These are phyloP conservation scores for Protea cynaroides DNA, from an alignment of 164 flowering plant species.

Conservation along the genomic window DNA sequence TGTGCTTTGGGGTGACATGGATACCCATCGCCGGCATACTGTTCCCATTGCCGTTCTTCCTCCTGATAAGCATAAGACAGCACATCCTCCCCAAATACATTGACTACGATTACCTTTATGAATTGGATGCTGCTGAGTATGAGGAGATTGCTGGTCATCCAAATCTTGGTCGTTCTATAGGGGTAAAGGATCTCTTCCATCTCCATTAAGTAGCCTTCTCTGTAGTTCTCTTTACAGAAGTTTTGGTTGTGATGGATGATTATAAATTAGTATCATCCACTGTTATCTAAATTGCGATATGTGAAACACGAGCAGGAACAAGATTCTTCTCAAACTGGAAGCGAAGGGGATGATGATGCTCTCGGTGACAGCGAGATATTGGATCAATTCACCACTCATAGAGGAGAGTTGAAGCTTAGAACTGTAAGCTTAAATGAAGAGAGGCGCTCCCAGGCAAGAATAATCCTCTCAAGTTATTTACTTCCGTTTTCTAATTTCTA, in stretches of 20 bases:
- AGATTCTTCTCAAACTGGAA: slow-evolving; percentile 5
- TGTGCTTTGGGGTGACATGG: slow-evolving; percentile 61
- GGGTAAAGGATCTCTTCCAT: slow-evolving; percentile 10
- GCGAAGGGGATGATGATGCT: slow-evolving; percentile 16
- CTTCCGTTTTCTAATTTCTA: no score
- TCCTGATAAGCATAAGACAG: slow-evolving; percentile 42
- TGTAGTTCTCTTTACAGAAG: no score
- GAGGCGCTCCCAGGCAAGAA: background rate
- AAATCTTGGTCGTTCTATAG: slow-evolving; percentile 14
- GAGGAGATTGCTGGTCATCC: slow-evolving; percentile 50
- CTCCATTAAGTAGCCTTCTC: no score
- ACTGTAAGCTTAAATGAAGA: slow-evolving; percentile 29
- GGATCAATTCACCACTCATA: slow-evolving; percentile 49
- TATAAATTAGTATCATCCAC: background rate
- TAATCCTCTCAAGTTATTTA: no score
- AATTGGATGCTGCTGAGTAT: slow-evolving; percentile 55
- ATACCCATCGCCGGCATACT: slow-evolving; percentile 59
- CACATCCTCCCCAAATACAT: slow-evolving; percentile 47
- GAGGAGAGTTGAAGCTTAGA: slow-evolving; percentile 55
- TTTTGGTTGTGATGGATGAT: background rate
- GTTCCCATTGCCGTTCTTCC: slow-evolving; percentile 59
- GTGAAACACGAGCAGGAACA: slow-evolving; percentile 18
- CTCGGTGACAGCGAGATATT: slow-evolving; percentile 42
- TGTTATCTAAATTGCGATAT: background rate
- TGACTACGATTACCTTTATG: slow-evolving; percentile 31